Evolutionary conservation across 805 yeast species (phyloP).

Genomic region (Candida morakotiae): DNA sequence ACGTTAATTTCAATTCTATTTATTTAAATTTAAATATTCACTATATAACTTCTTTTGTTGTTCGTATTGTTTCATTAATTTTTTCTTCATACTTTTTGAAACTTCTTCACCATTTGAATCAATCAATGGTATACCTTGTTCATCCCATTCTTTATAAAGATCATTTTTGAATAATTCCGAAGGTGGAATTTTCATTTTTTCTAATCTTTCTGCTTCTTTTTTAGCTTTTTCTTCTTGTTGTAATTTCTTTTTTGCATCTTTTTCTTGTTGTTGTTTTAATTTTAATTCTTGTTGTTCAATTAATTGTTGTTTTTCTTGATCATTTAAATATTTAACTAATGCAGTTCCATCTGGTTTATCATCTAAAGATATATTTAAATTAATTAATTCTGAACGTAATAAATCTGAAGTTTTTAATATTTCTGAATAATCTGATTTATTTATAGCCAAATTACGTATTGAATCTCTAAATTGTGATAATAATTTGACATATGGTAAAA

Average conservation of each 20-base stretch:
- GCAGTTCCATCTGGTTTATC: constrained; percentile 84
- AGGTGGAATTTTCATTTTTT: constrained; percentile 69
- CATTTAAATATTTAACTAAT: constrained; percentile 73
- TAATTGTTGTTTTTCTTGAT: constrained; percentile 64
- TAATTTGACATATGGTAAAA: constrained; percentile 75
- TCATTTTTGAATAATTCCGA: constrained; percentile 62
- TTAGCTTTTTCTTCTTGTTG: constrained; percentile 49
- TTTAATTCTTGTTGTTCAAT: constrained; percentile 57
- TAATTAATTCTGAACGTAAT: constrained; percentile 66
- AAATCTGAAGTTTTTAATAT: constrained; percentile 71
- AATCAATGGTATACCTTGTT: constrained; percentile 74
- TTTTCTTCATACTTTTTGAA: constrained; percentile 81
- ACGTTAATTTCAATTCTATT: not conserved
- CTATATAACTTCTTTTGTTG: constrained; percentile 80
- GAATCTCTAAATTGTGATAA: constrained; percentile 78
- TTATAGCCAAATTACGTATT: constrained; percentile 72
- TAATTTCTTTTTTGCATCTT: constrained; percentile 54
- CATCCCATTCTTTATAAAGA: constrained; percentile 75
- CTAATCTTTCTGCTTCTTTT: constrained; percentile 59
- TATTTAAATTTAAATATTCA: constrained; percentile 43
- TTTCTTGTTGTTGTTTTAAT: constrained; percentile 53
- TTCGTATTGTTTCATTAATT: constrained; percentile 71
- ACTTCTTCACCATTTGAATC: constrained; percentile 77
- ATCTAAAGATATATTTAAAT: constrained; percentile 79
- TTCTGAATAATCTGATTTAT: constrained; percentile 43